These are phyloP conservation scores for Tubosaeta brunneosetosa DNA, from an alignment of 768 basidiomycete genomes.

Conservation along the genomic window DNA sequence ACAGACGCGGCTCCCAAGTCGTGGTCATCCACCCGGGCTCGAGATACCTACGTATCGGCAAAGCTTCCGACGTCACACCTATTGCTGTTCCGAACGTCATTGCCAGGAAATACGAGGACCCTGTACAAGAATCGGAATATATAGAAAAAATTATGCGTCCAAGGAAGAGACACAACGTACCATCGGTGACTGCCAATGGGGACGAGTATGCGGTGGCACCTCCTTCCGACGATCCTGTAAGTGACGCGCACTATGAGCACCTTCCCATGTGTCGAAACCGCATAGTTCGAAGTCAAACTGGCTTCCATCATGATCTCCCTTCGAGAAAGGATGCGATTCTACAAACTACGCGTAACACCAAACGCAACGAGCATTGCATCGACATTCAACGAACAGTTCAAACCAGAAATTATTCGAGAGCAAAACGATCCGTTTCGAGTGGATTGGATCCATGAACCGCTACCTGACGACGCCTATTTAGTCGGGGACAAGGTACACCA, in stretches of 20 bases:
- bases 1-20: constrained; percentile 72
- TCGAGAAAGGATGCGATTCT: constrained; percentile 81
- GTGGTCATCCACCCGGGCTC: constrained; percentile 81
- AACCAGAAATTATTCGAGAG: constrained; percentile 81
- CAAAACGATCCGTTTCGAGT: constrained; percentile 77
- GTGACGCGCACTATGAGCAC: constrained; percentile 15
- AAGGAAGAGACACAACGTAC: constrained; percentile 30
- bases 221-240: constrained; percentile 60
- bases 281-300: constrained; percentile 73
- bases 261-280: constrained; percentile 1
- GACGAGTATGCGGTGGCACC: constrained; percentile 50
- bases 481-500: constrained; percentile 64
- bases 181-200: constrained; percentile 27
- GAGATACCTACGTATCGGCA: constrained; percentile 66
- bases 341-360: constrained; percentile 71
- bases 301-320: constrained; percentile 65
- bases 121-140: constrained; percentile 41
- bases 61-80: constrained; percentile 75
- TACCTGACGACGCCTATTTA: constrained; percentile 43
- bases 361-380: constrained; percentile 67
- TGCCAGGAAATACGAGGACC: constrained; percentile 54
- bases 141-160: constrained; percentile 56
- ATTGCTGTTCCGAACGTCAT: constrained; percentile 63
- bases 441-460: constrained; percentile 71
- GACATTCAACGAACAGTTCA: constrained; percentile 78